Evolutionary conservation across 2,329 filamentous ascomycete species (phyloP).

Genomic region (Pseudocercospora eumusae): DNA sequence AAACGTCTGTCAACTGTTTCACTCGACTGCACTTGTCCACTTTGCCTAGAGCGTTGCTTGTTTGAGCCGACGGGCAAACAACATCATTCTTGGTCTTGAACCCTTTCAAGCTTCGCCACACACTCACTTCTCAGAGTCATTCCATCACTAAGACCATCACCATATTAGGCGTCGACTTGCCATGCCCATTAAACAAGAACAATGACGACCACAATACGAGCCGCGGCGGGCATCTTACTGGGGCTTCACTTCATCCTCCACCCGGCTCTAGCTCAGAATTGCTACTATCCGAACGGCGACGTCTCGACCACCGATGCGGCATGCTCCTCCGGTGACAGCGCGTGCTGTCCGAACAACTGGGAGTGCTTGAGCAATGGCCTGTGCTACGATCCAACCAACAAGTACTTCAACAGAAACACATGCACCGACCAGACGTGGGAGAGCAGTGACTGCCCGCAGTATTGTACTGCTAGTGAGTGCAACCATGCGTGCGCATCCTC

Average conservation of each 20-base stretch:
- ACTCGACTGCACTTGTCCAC: slow-evolving; percentile 11
- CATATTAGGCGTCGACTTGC: neutral
- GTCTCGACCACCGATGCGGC: slow-evolving; percentile 31
- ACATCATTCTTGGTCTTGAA: neutral
- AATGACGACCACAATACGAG: slow-evolving; percentile 8
- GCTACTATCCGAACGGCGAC: slow-evolving; percentile 43
- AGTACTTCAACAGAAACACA: slow-evolving; percentile 38
- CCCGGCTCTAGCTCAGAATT: slow-evolving; percentile 31
- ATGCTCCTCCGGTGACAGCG: slow-evolving; percentile 31
- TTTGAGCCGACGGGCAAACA: slow-evolving; percentile 10
- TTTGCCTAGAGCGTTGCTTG: slow-evolving; percentile 6
- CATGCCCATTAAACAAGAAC: slow-evolving; percentile 12
- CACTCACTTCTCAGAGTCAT: neutral
- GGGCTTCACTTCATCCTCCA: slow-evolving; percentile 17
- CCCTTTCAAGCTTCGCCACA: slow-evolving; percentile 1
- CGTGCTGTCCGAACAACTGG: slow-evolving; percentile 42
- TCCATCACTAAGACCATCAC: neutral
- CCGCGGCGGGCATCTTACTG: slow-evolving; percentile 13
- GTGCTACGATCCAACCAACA: slow-evolving; percentile 34
- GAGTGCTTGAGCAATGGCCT: slow-evolving; percentile 39
- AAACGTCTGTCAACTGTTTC: slow-evolving; percentile 8
- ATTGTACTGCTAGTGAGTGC: slow-evolving; percentile 35
- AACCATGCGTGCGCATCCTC: neutral
- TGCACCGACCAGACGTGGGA: slow-evolving; percentile 41
- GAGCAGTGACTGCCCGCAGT: slow-evolving; percentile 32